Conservation (phyloP, 2,329 filamentous ascomycete genomes). For the Paradendryphiella salina region DNA sequence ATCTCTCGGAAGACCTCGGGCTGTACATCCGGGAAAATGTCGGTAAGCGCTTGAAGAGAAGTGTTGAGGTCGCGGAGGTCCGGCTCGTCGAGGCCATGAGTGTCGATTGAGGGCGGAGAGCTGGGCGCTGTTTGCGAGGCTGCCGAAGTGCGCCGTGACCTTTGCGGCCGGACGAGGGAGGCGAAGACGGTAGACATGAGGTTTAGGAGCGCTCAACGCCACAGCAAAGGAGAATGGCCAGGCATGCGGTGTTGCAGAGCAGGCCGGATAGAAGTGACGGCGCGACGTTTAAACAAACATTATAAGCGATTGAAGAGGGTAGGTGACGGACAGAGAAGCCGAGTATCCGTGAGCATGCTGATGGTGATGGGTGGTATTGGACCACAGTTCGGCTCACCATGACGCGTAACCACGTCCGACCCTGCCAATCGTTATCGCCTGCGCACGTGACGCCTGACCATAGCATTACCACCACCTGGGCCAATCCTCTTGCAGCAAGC, state of each 20-base stretch:
- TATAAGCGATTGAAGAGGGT: slow-evolving; percentile 10
- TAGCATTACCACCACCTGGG: background rate
- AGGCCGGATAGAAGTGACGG: background rate
- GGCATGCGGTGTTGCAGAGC: slow-evolving; percentile 8
- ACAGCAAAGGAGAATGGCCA: background rate
- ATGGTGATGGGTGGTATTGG: background rate
- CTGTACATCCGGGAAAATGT: slow-evolving; percentile 79
- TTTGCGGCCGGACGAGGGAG: slow-evolving; percentile 39
- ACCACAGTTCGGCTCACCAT: slow-evolving; percentile 8
- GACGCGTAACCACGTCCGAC: slow-evolving; percentile 17
- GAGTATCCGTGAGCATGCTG: slow-evolving; percentile 1
- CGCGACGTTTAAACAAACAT: slow-evolving; percentile 18
- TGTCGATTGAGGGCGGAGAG: slow-evolving; percentile 4
- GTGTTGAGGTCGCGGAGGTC: slow-evolving; percentile 72
- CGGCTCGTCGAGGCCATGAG: slow-evolving; percentile 53
- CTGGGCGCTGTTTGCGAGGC: slow-evolving; percentile 11
- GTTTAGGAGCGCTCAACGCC: slow-evolving; percentile 14
- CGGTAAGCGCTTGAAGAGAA: slow-evolving; percentile 68
- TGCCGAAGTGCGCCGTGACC: slow-evolving; percentile 22
- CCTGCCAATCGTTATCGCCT: slow-evolving; percentile 14
- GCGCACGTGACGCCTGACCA: slow-evolving; percentile 13
- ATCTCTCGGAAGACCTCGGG: slow-evolving; percentile 82
- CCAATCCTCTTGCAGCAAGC: background rate
- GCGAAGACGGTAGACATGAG: slow-evolving; percentile 45
- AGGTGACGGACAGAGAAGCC: slow-evolving; percentile 1